Evolutionary conservation across 345 rosid genomes (phyloP).

Genomic region (Citrus australasica): DNA sequence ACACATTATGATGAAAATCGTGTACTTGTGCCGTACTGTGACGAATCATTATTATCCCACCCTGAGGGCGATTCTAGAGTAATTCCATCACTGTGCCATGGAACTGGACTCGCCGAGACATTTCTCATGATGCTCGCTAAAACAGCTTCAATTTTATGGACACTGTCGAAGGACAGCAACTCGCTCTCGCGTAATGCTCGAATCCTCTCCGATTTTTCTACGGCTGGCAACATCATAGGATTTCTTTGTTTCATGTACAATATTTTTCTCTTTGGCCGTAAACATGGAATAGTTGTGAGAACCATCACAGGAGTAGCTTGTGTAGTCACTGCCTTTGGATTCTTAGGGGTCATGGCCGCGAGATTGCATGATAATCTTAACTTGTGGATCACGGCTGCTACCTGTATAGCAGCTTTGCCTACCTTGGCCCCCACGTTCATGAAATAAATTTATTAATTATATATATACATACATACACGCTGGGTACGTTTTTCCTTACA

Average conservation of each 20-base stretch:
- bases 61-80: too few relatives aligned
- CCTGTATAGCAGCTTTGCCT: not conserved
- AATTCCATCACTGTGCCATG: not conserved
- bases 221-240: not conserved
- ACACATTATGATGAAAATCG: too few relatives aligned
- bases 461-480: too few relatives aligned
- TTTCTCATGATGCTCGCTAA: not conserved
- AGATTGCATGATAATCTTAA: not conserved
- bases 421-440: not conserved
- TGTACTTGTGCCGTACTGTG: too few relatives aligned
- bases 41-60: too few relatives aligned
- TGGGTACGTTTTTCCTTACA: too few relatives aligned
- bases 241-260: not conserved
- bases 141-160: not conserved
- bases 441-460: not conserved
- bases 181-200: not conserved
- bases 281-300: not conserved
- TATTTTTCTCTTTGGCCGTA: not conserved
- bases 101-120: not conserved
- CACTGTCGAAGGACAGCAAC: not conserved
- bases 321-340: not conserved
- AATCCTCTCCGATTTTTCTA: not conserved
- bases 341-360: not conserved
- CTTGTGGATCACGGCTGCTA: not conserved
- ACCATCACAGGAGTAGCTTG: not conserved